Base-by-base conservation (phyloP, 169 alveolate species). In the Plasmodium knowlesi region DNA sequence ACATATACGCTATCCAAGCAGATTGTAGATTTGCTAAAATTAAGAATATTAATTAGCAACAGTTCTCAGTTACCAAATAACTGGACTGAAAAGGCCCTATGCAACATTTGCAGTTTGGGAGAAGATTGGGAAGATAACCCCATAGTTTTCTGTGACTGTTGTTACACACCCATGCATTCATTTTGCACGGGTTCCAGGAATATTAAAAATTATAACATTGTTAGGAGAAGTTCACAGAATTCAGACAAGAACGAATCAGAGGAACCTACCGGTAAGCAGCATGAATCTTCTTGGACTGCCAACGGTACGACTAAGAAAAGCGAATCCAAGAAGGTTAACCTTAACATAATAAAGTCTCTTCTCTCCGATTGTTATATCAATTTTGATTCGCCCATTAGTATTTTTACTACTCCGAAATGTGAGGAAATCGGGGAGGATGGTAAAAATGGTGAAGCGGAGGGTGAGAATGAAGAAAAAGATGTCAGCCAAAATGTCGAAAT, bases 71-170 rank as follows among this genome's bases (percentile, higher is more conserved):
- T 96, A 37, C 98, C 98, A n/a, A 80, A 92, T 67, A 92, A 83
- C 19, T 96, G 98, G 98, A 96, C 98, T 1, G 98, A 96, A 53
- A 93, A 96, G 54, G 98, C 98, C 34, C 90, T 96, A 46, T 96
- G 98, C 67, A 96, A 96, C 86, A 70, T 96, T 54, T 96, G 98
- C 78, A 95, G 96, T 32, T 84, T 92, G 14, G 98, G 95, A 71
- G 98, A 96, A 79, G 98, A 96, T 70, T 96, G 98, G 98, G 98
- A 96, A 50, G 98, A 96, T 84, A 96, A 96, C 91, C 98, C 98
- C 0, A 96, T 96, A 2, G 92, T 96, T 25, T 96, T 96, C 76
- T 96, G 98, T 61, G 98, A 96, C 67, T 96, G 98, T 76, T 96
- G 98, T 88, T 96, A 95, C 84, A 91, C 96, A 0, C 98, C 98